Evolutionary conservation across 163 green algal genomes (phyloP).

Genomic region (Scenedesmus sp.): DNA sequence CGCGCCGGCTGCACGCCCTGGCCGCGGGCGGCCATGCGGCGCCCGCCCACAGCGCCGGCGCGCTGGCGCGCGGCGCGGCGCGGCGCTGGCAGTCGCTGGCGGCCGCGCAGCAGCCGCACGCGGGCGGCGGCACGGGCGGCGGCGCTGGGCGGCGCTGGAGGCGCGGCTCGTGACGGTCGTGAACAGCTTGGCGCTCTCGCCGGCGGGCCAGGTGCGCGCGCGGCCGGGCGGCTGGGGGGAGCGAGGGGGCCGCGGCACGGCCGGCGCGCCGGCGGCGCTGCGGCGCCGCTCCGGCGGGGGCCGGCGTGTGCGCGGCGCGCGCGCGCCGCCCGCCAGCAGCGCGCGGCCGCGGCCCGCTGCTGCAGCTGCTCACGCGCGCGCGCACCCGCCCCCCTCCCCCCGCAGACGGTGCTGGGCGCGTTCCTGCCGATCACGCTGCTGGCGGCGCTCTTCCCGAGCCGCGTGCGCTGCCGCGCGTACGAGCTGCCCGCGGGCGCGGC

Average conservation of each 20-base stretch:
- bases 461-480: conserved; percentile 20
- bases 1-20: too few relatives aligned
- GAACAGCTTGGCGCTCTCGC: conserved; percentile 34
- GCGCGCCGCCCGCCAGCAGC: too few relatives aligned
- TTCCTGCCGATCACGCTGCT: conserved; percentile 37
- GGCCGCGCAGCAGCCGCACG: neutral
- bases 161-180: conserved; percentile 31
- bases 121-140: conserved; percentile 6
- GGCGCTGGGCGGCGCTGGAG: conserved; percentile 18
- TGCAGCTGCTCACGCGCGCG: too few relatives aligned
- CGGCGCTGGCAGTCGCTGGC: neutral
- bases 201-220: conserved; percentile 36
- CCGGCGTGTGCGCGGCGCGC: too few relatives aligned
- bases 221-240: neutral
- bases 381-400: neutral
- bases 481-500: conserved; percentile 31
- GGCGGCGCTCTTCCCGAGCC: conserved; percentile 39
- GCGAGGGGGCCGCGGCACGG: neutral
- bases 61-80: neutral
- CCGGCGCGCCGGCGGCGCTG: too few relatives aligned
- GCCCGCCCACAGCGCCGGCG: neutral
- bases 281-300: too few relatives aligned
- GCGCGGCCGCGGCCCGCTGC: too few relatives aligned
- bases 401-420: conserved; percentile 34
- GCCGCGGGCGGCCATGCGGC: conserved; percentile 11